Evolutionary conservation across 768 basidiomycete species (phyloP).

Genomic region (Exsudoporus frostii): DNA sequence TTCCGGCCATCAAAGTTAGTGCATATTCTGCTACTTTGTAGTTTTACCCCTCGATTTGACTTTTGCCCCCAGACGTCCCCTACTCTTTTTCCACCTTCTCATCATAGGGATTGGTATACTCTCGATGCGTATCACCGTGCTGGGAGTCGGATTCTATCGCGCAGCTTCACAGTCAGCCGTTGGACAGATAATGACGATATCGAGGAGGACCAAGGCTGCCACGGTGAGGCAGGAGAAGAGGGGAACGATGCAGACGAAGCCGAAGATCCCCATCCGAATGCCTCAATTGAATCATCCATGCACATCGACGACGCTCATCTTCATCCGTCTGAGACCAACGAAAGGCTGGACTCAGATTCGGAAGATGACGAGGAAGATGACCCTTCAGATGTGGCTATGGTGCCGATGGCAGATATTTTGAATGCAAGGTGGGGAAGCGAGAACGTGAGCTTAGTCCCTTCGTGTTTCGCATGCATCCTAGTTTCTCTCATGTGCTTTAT

Average conservation of each 20-base stretch:
- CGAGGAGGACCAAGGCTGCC: conserved; percentile 3
- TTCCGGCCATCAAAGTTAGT: conserved; percentile 69
- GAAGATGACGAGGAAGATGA: conserved; percentile 49
- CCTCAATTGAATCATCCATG: conserved; percentile 25
- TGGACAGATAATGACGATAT: conserved; percentile 41
- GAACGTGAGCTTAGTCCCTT: conserved; percentile 55
- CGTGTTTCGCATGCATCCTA: neutral
- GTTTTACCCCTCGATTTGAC: neutral
- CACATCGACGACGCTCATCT: conserved; percentile 27
- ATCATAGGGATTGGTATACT: conserved; percentile 51
- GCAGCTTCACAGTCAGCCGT: conserved; percentile 82
- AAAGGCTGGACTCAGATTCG: conserved; percentile 40
- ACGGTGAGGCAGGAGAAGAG: conserved; percentile 36
- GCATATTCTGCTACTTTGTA: neutral
- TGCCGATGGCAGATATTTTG: conserved; percentile 94
- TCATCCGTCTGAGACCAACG: conserved; percentile 3
- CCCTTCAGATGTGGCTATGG: conserved; percentile 76
- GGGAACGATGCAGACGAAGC: conserved; percentile 31
- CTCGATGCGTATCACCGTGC: conserved; percentile 79
- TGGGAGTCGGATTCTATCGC: conserved; percentile 88
- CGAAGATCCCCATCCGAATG: conserved; percentile 22
- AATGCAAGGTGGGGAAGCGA: conserved; percentile 85
- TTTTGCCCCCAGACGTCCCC: conserved; percentile 50
- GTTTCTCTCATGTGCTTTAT: neutral
- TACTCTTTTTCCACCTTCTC: conserved; percentile 63